Evolutionary conservation across 176 grass and related monocot species (phyloP).

Genomic region (Dactylis glomerata): DNA sequence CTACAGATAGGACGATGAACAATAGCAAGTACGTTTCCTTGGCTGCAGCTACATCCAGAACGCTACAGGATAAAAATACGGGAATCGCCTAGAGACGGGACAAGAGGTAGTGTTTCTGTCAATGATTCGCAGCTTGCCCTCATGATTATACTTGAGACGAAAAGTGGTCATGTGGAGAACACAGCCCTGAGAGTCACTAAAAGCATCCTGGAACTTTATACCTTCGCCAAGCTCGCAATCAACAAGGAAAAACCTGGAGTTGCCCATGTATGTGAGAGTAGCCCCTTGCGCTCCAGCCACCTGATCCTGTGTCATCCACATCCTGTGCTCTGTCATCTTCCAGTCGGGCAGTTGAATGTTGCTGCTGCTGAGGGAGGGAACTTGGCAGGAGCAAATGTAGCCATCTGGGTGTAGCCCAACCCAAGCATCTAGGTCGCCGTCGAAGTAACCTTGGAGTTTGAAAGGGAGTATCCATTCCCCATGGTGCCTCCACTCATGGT

Average conservation of each 20-base stretch:
- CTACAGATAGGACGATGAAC: no score
- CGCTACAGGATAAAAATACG: neutral
- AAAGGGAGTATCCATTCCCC: neutral
- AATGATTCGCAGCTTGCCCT: neutral
- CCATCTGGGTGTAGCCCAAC: neutral
- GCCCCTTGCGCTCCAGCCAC: neutral
- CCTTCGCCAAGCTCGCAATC: neutral
- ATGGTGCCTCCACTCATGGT: neutral
- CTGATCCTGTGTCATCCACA: neutral
- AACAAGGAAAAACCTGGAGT: slow-evolving; percentile 1
- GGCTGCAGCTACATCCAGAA: neutral
- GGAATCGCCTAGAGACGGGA: neutral
- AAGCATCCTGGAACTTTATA: neutral
- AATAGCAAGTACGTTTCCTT: no score
- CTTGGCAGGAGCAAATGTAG: neutral
- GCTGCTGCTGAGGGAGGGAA: neutral
- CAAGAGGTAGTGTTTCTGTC: neutral
- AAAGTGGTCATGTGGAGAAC: neutral
- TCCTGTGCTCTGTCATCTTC: neutral
- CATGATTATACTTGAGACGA: neutral
- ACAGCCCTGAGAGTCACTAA: neutral
- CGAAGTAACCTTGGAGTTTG: neutral
- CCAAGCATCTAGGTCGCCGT: neutral
- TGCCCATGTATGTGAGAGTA: neutral
- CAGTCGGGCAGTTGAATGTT: neutral